Evolutionary conservation across 1,284 basidiomycete genomes (phyloP).

Genomic region (Ustilago cynodontis): DNA sequence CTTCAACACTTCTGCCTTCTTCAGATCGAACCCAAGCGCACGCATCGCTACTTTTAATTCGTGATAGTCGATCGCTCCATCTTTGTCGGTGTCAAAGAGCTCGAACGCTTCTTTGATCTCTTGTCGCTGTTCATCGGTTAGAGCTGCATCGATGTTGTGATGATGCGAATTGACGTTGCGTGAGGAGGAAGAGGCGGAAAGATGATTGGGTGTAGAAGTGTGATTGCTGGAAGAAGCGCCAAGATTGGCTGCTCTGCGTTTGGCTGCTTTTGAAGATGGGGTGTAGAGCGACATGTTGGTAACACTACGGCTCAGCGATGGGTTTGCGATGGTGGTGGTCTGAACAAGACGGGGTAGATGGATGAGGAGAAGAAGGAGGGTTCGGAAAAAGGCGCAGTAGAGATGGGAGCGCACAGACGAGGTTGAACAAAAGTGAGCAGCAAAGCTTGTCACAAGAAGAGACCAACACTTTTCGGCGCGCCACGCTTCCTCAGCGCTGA

Average conservation of each 20-base stretch:
- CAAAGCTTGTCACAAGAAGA: slow-evolving; percentile 11
- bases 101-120: slow-evolving; percentile 99
- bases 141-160: slow-evolving; percentile 60
- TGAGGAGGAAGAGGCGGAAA: slow-evolving; percentile 24
- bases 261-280: slow-evolving; percentile 50
- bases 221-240: slow-evolving; percentile 32
- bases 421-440: not conserved
- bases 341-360: not conserved
- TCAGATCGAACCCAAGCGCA: slow-evolving; percentile 95
- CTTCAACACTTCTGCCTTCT: slow-evolving; percentile 98
- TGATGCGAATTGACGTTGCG: slow-evolving; percentile 37
- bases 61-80: slow-evolving; percentile 86
- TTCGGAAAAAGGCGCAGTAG: not conserved
- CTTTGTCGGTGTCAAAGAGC: slow-evolving; percentile 98
- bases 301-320: too few relatives aligned
- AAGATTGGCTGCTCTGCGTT: slow-evolving; percentile 36
- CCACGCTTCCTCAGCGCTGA: too few relatives aligned
- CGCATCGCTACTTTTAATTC: slow-evolving; percentile 99
- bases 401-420: slow-evolving; percentile 20
- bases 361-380: too few relatives aligned
- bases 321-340: slow-evolving; percentile 7
- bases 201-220: slow-evolving; percentile 34
- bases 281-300: slow-evolving; percentile 54
- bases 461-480: slow-evolving; percentile 31
- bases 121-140: slow-evolving; percentile 93